A percentile compares a stretch with the other conserved stretches of the same genome.
These are phyloP conservation scores for Alectoria sarmentosa DNA, from an alignment of 495 filamentous ascomycete genomes.

Conservation along the genomic window DNA sequence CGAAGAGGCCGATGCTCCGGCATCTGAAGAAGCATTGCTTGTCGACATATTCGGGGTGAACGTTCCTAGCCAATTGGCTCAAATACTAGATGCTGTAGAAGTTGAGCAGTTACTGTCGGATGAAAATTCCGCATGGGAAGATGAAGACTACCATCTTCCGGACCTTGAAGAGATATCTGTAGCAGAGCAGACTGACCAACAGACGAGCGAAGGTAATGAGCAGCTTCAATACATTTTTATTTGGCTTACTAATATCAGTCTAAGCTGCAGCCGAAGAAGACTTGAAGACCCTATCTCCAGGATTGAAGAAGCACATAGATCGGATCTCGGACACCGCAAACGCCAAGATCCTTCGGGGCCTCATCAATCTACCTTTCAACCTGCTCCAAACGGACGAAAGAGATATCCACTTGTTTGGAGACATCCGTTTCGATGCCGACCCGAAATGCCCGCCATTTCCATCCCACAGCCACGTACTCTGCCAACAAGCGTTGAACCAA, in stretches of 20 bases:
- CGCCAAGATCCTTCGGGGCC: not conserved
- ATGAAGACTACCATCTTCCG: not conserved
- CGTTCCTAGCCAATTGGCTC: not conserved
- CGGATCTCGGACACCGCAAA: not conserved
- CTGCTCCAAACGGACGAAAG: conserved; percentile 8
- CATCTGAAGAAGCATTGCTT: not conserved
- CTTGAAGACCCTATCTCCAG: no score
- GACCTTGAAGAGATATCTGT: not conserved
- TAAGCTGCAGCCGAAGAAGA: not conserved
- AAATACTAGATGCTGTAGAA: not conserved
- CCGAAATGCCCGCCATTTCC: not conserved
- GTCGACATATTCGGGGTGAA: not conserved
- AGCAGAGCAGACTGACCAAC: not conserved
- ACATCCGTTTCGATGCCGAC: conserved; percentile 1
- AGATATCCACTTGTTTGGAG: conserved; percentile 24
- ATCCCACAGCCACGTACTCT: conserved; percentile 37
- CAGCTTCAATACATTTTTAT: not conserved
- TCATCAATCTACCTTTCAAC: conserved; percentile 30
- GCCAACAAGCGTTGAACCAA: conserved; percentile 42
- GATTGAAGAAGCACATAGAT: not conserved
- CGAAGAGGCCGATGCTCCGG: conserved; percentile 15
- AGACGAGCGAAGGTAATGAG: not conserved
- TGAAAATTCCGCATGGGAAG: not conserved
- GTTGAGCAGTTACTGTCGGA: not conserved
- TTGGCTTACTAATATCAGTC: not conserved